Evolutionary conservation across 139 green algal genomes (phyloP).

Genomic region (Chlamydomonas schloesseri): DNA sequence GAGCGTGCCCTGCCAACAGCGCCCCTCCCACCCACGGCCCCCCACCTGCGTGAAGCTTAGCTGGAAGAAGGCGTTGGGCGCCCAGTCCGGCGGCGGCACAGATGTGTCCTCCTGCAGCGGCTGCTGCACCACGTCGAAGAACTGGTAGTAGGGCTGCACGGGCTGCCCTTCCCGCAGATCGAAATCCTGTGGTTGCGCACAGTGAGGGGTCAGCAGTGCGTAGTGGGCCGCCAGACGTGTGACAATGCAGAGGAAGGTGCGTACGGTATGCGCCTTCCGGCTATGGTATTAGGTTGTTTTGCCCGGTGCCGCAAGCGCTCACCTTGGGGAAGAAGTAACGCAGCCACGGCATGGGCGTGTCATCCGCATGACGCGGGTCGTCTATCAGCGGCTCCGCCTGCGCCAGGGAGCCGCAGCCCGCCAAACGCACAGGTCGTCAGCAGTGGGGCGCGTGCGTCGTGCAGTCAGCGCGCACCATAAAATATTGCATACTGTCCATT

Average conservation of each 20-base stretch:
- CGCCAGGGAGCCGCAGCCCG: too few species aligned
- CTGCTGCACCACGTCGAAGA: conserved; percentile 50
- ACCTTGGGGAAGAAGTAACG: conserved; percentile 61
- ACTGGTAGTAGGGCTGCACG: conserved; percentile 50
- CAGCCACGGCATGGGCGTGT: conserved; percentile 46
- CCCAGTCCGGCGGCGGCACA: conserved; percentile 42
- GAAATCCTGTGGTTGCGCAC: conserved; percentile 49
- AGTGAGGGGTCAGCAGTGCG: too few species aligned
- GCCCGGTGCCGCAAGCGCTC: not conserved
- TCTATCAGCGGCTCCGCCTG: not conserved
- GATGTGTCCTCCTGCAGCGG: conserved; percentile 46
- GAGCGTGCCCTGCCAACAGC: too few species aligned
- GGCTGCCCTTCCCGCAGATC: conserved; percentile 48
- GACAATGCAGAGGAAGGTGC: too few species aligned
- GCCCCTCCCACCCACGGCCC: too few species aligned
- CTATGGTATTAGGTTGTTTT: too few species aligned
- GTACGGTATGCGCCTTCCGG: too few species aligned
- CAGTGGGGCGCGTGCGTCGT: not conserved
- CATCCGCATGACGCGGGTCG: conserved; percentile 9
- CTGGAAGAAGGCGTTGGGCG: conserved; percentile 59
- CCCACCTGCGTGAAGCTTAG: conserved; percentile 61
- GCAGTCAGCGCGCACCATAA: too few species aligned
- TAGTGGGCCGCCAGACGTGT: too few species aligned
- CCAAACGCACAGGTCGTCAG: too few species aligned
- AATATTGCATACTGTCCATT: too few species aligned